Conservation (phyloP, 179 eudicot species). For the Carnegiea gigantea region DNA sequence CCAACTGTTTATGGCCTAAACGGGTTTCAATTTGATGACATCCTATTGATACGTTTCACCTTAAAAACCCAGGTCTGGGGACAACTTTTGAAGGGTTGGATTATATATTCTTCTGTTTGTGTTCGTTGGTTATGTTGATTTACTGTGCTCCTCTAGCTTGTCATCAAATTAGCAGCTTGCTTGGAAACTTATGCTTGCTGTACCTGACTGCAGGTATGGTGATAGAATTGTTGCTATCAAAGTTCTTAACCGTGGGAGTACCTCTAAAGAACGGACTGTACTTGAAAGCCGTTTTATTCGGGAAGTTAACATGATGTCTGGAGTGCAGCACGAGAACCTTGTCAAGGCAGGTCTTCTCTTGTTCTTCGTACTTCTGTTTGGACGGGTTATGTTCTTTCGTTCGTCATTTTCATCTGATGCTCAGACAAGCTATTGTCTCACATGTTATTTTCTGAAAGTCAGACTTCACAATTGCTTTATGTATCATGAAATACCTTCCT, state of each 20-base stretch:
- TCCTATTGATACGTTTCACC: neutral
- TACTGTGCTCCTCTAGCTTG: neutral
- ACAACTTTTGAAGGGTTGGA: neutral
- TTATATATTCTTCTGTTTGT: neutral
- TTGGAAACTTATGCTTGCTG: conserved; percentile 8
- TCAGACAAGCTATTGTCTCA: too few relatives aligned
- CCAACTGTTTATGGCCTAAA: neutral
- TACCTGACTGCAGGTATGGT: conserved; percentile 56
- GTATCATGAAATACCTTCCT: neutral
- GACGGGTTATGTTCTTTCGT: neutral
- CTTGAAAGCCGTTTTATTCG: conserved; percentile 85
- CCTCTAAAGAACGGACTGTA: conserved; percentile 61
- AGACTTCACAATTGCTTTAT: neutral
- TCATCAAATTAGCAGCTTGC: neutral
- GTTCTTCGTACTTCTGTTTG: neutral
- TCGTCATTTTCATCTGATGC: too few relatives aligned
- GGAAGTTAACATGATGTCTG: conserved; percentile 93
- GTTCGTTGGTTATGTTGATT: neutral
- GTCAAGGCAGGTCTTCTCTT: conserved; percentile 62
- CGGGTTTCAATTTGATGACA: neutral
- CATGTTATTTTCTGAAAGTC: too few relatives aligned
- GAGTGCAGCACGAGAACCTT: conserved; percentile 84
- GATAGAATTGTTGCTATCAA: conserved; percentile 88
- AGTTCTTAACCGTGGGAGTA: conserved; percentile 82
- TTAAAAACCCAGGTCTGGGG: neutral